Conservation (phyloP, 1,139 yeast genomes). For the Protomyces lactucae-debilis region DNA sequence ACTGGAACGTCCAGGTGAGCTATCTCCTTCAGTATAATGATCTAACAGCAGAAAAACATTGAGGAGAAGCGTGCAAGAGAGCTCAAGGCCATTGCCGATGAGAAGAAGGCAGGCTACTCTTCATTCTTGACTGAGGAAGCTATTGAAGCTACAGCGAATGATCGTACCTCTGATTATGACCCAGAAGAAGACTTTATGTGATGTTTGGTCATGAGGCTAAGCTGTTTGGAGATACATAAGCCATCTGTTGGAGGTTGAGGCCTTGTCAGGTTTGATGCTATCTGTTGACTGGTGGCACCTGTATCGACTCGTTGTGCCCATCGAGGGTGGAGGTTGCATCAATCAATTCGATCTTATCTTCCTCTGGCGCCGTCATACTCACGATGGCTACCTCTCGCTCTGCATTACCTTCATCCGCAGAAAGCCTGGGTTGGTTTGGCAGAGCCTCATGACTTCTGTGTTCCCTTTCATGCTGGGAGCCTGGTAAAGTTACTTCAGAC, state of each 20-base stretch:
- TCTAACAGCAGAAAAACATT: slow-evolving; percentile 38
- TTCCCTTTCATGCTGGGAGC: too few relatives aligned
- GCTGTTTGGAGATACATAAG: neutral
- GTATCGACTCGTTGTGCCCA: too few relatives aligned
- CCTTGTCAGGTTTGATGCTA: too few relatives aligned
- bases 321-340: neutral
- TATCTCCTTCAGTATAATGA: neutral
- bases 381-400: too few relatives aligned
- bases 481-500: too few relatives aligned
- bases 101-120: slow-evolving; percentile 48
- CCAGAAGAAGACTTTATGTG: slow-evolving; percentile 66
- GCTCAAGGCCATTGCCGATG: slow-evolving; percentile 36
- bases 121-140: slow-evolving; percentile 53
- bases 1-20: neutral
- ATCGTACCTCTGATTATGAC: slow-evolving; percentile 46
- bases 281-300: too few relatives aligned
- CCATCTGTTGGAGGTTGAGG: too few relatives aligned
- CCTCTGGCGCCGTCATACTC: too few relatives aligned
- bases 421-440: too few relatives aligned
- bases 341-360: neutral
- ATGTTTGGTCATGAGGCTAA: neutral
- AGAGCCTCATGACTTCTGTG: too few relatives aligned
- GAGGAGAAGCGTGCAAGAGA: slow-evolving; percentile 37
- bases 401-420: too few relatives aligned
- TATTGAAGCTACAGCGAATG: slow-evolving; percentile 15